A percentile compares a stretch with the other conserved stretches of the same genome.
phyloP scores from a whole-genome alignment of 2,329 filamentous ascomycete species.

The Penicillium sp. region DNA sequence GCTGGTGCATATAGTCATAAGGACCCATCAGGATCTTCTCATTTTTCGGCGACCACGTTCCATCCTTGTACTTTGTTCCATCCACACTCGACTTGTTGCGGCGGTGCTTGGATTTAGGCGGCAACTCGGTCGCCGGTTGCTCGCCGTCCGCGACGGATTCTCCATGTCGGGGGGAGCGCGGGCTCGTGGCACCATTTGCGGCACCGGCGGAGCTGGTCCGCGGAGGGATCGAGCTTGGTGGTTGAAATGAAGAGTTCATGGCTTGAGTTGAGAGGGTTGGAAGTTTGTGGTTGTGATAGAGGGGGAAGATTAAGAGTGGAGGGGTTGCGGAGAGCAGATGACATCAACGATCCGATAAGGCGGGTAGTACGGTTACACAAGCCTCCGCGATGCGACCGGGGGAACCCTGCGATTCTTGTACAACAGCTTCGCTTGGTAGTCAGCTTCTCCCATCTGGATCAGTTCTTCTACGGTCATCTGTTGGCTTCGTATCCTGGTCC shows the following conservation, averaged over 20 bases:
- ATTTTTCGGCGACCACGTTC: slow-evolving; percentile 44
- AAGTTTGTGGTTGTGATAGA: slow-evolving; percentile 15
- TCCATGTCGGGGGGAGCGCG: slow-evolving; percentile 13
- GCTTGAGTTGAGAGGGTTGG: slow-evolving; percentile 15
- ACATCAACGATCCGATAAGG: neutral
- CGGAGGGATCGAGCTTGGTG: slow-evolving; percentile 71
- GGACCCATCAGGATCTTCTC: slow-evolving; percentile 50
- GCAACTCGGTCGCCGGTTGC: slow-evolving; percentile 37
- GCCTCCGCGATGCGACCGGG: neutral
- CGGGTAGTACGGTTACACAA: neutral
- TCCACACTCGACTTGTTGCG: slow-evolving; percentile 45
- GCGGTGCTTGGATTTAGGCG: slow-evolving; percentile 36
- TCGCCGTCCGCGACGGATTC: slow-evolving; percentile 60
- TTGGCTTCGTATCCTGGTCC: neutral
- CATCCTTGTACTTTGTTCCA: slow-evolving; percentile 44
- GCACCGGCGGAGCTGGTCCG: slow-evolving; percentile 69
- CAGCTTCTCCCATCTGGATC: too few relatives aligned
- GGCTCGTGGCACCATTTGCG: slow-evolving; percentile 18
- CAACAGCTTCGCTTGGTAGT: neutral
- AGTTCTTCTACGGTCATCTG: neutral
- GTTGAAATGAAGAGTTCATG: slow-evolving; percentile 47
- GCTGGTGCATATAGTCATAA: slow-evolving; percentile 50
- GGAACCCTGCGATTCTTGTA: neutral
- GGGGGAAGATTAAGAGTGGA: slow-evolving; percentile 19
- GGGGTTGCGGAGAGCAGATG: slow-evolving; percentile 6